Conservation (phyloP, 2,329 filamentous ascomycete genomes). For the Zarea fungicola region DNA sequence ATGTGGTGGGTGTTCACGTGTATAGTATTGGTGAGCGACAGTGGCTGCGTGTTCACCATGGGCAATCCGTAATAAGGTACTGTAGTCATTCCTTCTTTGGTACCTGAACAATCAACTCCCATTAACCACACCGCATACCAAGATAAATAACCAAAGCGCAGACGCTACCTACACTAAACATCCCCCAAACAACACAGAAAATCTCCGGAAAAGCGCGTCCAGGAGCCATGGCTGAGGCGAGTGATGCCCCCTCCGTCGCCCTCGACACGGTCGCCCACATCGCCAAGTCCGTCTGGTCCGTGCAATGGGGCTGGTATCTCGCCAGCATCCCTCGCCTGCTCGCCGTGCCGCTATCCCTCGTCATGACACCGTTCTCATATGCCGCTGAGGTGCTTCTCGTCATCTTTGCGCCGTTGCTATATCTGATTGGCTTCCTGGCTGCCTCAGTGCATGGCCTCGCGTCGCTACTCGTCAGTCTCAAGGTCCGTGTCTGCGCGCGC, state of each 20-base stretch:
- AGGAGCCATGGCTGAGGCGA: constrained; percentile 10
- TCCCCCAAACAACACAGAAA: background rate
- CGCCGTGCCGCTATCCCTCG: constrained; percentile 27
- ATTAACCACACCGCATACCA: too few species aligned
- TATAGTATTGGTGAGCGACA: too few species aligned
- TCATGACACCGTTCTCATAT: constrained; percentile 26
- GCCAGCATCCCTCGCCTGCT: constrained; percentile 20
- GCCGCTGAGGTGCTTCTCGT: constrained; percentile 24
- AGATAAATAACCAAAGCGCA: too few species aligned
- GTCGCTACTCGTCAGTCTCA: constrained; percentile 27
- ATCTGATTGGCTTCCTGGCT: constrained; percentile 26
- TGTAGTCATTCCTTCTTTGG: too few species aligned
- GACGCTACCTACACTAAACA: too few species aligned
- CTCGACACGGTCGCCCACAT: constrained; percentile 21
- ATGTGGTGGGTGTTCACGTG: too few species aligned
- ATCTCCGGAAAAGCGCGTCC: background rate
- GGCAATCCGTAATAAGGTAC: too few species aligned
- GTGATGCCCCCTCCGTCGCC: constrained; percentile 21
- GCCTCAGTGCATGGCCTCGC: constrained; percentile 20
- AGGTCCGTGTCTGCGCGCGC: too few species aligned
- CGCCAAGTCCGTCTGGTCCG: constrained; percentile 12
- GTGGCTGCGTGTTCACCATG: too few species aligned
- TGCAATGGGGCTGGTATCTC: constrained; percentile 25
- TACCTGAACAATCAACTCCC: too few species aligned
- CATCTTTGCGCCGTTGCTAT: constrained; percentile 33